Evolutionary conservation across 2,329 filamentous ascomycete species (phyloP).

Genomic region (Fusarium verrucosum): DNA sequence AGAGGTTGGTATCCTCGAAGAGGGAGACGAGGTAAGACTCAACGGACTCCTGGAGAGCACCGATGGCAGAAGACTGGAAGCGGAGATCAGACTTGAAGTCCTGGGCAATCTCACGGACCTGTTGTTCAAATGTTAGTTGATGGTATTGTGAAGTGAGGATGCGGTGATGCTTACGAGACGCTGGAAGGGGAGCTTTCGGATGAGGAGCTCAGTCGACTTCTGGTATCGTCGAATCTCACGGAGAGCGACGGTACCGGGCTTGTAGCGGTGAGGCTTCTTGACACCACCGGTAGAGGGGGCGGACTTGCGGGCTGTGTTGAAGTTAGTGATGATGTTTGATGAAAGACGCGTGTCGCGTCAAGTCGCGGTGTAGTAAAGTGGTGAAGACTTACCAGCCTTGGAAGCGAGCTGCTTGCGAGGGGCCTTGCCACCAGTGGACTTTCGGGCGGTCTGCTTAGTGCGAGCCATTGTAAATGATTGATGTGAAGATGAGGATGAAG

Average conservation of each 20-base stretch:
- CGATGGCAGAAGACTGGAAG: conserved; percentile 98
- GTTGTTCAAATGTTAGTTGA: conserved; percentile 27
- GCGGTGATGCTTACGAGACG: conserved; percentile 72
- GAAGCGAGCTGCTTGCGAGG: conserved; percentile 97
- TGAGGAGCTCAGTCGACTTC: conserved; percentile 94
- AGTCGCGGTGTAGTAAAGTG: too few relatives aligned
- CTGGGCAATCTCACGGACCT: conserved; percentile 93
- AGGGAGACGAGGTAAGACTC: conserved; percentile 98
- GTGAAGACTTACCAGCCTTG: conserved; percentile 74
- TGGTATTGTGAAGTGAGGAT: not conserved
- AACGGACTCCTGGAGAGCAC: conserved; percentile 96
- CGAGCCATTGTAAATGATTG: conserved; percentile 64
- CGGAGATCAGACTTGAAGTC: conserved; percentile 95
- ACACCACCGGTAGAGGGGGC: conserved; percentile 96
- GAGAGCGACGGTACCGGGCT: conserved; percentile 94
- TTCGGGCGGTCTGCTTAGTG: conserved; percentile 74
- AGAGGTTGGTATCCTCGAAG: conserved; percentile 98
- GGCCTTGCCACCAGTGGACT: conserved; percentile 83
- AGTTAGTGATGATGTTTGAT: conserved; percentile 23
- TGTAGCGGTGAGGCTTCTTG: conserved; percentile 93
- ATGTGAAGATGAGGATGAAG: conserved; percentile 48
- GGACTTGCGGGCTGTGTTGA: conserved; percentile 78
- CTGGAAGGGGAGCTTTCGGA: conserved; percentile 98
- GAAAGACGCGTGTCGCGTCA: conserved; percentile 28
- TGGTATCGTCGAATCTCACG: conserved; percentile 99